A percentile compares a stretch with the other conserved stretches of the same genome.
Conservation (phyloP, 2,329 filamentous ascomycete genomes). For the Chaetomium olivaceum region DNA sequence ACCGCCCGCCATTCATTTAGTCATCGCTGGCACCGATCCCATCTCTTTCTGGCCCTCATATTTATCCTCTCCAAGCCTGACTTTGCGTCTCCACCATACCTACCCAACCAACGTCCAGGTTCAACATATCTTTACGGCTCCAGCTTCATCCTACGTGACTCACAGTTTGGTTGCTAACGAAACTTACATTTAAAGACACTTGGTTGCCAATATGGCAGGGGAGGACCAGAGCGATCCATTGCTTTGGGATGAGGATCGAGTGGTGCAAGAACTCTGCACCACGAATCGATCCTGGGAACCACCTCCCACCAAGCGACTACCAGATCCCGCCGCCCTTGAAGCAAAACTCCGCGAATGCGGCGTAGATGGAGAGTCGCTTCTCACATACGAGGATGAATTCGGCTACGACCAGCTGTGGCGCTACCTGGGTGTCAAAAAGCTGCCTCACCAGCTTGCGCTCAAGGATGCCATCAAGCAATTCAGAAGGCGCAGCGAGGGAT, state of each 20-base stretch:
- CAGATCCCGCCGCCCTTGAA: conserved; percentile 56
- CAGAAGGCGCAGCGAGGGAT: conserved; percentile 52
- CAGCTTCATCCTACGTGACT: not conserved
- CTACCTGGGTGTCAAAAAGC: conserved; percentile 57
- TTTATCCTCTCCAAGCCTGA: not conserved
- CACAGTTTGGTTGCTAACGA: not conserved
- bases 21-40: not conserved
- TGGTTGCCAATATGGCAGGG: conserved; percentile 32
- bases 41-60: not conserved
- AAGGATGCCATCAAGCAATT: conserved; percentile 59
- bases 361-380: conserved; percentile 64
- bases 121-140: not conserved
- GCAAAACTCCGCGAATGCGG: conserved; percentile 59
- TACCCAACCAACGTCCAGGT: not conserved
- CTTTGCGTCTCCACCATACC: not conserved
- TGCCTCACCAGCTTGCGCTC: conserved; percentile 61
- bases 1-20: not conserved
- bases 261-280: conserved; percentile 66
- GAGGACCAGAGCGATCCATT: conserved; percentile 63
- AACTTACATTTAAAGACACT: not conserved
- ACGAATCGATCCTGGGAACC: conserved; percentile 50
- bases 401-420: conserved; percentile 49
- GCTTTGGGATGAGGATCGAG: conserved; percentile 67
- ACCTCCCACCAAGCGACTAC: conserved; percentile 44
- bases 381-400: conserved; percentile 56